These are phyloP conservation scores for Phytophthora cajani DNA, from an alignment of 352 stramenopile genomes.

Conservation along the genomic window DNA sequence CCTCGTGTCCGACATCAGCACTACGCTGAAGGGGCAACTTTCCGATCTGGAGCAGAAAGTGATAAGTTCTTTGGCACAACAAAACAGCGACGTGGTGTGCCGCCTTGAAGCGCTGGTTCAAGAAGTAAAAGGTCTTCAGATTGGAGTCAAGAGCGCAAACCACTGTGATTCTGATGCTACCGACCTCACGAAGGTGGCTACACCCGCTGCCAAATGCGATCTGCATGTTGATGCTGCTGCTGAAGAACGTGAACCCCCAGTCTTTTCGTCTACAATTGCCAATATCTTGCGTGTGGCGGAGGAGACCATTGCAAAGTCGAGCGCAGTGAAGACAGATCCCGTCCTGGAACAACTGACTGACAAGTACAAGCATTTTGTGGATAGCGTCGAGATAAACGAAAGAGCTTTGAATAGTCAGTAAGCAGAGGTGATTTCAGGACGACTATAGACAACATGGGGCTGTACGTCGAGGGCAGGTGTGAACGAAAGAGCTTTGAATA, in stretches of 20 bases:
- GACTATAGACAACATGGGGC: no score
- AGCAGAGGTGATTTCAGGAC: no score
- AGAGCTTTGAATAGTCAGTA: neutral
- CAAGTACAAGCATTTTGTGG: neutral
- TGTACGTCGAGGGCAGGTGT: no score
- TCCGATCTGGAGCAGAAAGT: neutral
- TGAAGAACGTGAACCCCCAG: neutral
- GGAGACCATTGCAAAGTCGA: neutral
- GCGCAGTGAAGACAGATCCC: neutral
- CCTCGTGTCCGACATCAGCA: neutral
- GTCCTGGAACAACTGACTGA: neutral
- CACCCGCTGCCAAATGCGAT: neutral
- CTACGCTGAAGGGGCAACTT: neutral
- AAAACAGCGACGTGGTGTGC: neutral
- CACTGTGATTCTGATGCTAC: neutral
- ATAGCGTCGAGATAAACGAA: neutral
- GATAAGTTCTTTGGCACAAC: neutral
- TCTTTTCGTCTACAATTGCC: neutral
- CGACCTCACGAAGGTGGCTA: neutral
- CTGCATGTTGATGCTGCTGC: no score
- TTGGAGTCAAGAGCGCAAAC: neutral
- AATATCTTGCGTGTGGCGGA: neutral
- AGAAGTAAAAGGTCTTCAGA: neutral
- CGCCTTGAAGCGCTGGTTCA: neutral
- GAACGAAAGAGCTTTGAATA: neutral